These are phyloP conservation scores for Licmophora abbreviata DNA, from an alignment of 108 stramenopile genomes.

Conservation along the genomic window DNA sequence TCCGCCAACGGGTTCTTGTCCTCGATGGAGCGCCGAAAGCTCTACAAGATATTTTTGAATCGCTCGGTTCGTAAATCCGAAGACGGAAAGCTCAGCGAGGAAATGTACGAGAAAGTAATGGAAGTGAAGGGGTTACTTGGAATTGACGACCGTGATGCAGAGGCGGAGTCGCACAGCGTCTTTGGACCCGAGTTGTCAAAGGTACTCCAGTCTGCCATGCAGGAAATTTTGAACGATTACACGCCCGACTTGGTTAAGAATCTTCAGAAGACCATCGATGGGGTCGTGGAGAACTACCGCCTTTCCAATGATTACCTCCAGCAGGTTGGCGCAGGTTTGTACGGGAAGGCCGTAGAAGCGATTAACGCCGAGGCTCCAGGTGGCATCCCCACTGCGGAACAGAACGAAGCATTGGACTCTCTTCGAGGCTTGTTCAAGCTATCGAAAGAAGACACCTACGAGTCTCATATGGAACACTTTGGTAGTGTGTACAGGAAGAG, in stretches of 20 bases:
- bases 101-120: constrained; percentile 33
- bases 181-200: constrained; percentile 74
- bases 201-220: constrained; percentile 36
- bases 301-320: constrained; percentile 53
- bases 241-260: constrained; percentile 57
- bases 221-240: constrained; percentile 60
- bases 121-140: constrained; percentile 62
- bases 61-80: constrained; percentile 44
- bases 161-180: constrained; percentile 37
- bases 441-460: constrained; percentile 38
- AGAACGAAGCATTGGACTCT: constrained; percentile 41
- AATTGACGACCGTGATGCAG: constrained; percentile 56
- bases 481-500: constrained; percentile 69
- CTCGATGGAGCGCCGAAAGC: constrained; percentile 48
- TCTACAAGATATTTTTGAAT: constrained; percentile 66
- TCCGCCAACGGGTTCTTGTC: constrained; percentile 69
- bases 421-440: constrained; percentile 49
- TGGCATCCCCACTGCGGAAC: constrained; percentile 63
- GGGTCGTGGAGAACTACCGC: constrained; percentile 35
- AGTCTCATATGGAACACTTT: constrained; percentile 53
- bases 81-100: constrained; percentile 55
- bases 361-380: constrained; percentile 51
- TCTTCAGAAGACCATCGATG: constrained; percentile 48
- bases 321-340: constrained; percentile 46
- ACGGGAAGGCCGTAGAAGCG: constrained; percentile 49